A percentile compares a stretch with the other conserved stretches of the same genome.
Evolutionary conservation across 2,329 filamentous ascomycete genomes (phyloP).

Genomic region (Colletotrichum sp.): DNA sequence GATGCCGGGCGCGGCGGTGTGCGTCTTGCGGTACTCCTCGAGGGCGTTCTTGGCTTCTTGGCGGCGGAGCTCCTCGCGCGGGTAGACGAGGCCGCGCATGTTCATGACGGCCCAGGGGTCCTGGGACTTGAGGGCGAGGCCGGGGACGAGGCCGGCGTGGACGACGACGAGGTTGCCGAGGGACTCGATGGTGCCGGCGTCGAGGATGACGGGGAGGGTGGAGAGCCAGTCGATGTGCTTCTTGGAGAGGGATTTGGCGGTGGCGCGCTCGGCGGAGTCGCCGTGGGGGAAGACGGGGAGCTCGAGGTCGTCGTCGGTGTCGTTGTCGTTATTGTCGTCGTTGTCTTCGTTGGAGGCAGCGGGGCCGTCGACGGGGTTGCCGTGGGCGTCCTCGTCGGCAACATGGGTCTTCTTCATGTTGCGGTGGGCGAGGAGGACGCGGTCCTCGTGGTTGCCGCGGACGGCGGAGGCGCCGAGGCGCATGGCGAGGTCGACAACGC

Average conservation of each 20-base stretch:
- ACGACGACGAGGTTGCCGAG: conserved; percentile 68
- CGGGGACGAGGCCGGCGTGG: conserved; percentile 85
- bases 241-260: conserved; percentile 55
- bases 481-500: conserved; percentile 79
- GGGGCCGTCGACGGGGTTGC: conserved; percentile 23
- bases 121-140: conserved; percentile 70
- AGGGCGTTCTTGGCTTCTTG: conserved; percentile 30
- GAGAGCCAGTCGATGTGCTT: conserved; percentile 74
- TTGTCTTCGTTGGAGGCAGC: conserved; percentile 28
- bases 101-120: conserved; percentile 88
- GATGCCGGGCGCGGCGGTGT: conserved; percentile 18
- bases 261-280: conserved; percentile 53
- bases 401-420: conserved; percentile 37
- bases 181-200: conserved; percentile 65
- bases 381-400: conserved; percentile 21
- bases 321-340: conserved; percentile 29
- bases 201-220: conserved; percentile 78
- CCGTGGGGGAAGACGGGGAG: conserved; percentile 33
- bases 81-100: conserved; percentile 79
- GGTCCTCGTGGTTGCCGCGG: conserved; percentile 92
- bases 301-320: conserved; percentile 23
- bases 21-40: conserved; percentile 10
- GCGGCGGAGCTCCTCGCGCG: conserved; percentile 46
- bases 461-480: conserved; percentile 78
- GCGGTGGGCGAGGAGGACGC: conserved; percentile 71